These are phyloP conservation scores for Periconia digitata DNA, from an alignment of 2,329 filamentous ascomycete genomes.

Conservation along the genomic window DNA sequence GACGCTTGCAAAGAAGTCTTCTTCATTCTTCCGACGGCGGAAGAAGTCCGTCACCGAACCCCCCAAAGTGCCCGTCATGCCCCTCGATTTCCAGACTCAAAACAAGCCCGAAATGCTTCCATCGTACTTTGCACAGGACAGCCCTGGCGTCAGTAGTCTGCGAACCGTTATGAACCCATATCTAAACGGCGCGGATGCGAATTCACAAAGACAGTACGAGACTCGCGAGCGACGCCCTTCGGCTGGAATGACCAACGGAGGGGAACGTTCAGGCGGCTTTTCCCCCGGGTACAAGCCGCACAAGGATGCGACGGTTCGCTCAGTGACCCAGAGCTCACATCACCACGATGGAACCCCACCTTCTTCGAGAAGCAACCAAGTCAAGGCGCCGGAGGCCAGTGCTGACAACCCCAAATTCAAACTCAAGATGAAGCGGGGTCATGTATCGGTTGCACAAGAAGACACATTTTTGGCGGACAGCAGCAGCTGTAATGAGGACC, in stretches of 20 bases:
- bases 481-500: slow-evolving; percentile 54
- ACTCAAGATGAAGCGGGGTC: slow-evolving; percentile 44
- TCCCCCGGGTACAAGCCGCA: slow-evolving; percentile 76
- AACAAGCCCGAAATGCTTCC: slow-evolving; percentile 27
- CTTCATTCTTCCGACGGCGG: slow-evolving; percentile 88
- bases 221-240: slow-evolving; percentile 28
- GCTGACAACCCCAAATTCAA: slow-evolving; percentile 42
- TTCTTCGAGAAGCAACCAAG: slow-evolving; percentile 28
- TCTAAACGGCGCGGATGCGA: slow-evolving; percentile 47
- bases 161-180: slow-evolving; percentile 87
- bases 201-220: slow-evolving; percentile 28
- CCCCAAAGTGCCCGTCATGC: slow-evolving; percentile 62
- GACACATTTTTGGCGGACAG: slow-evolving; percentile 57
- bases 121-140: slow-evolving; percentile 31
- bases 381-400: slow-evolving; percentile 23
- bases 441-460: slow-evolving; percentile 34
- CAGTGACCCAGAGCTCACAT: slow-evolving; percentile 56
- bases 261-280: slow-evolving; percentile 60
- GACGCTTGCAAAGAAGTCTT: slow-evolving; percentile 80
- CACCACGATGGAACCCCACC: slow-evolving; percentile 25
- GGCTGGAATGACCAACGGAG: slow-evolving; percentile 27
- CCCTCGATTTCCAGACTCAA: slow-evolving; percentile 44
- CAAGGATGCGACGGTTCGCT: slow-evolving; percentile 69
- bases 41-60: slow-evolving; percentile 84
- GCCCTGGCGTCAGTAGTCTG: slow-evolving; percentile 71